These are phyloP conservation scores for Komagataea norvegica DNA, from an alignment of 1,139 yeast genomes.

Conservation along the genomic window DNA sequence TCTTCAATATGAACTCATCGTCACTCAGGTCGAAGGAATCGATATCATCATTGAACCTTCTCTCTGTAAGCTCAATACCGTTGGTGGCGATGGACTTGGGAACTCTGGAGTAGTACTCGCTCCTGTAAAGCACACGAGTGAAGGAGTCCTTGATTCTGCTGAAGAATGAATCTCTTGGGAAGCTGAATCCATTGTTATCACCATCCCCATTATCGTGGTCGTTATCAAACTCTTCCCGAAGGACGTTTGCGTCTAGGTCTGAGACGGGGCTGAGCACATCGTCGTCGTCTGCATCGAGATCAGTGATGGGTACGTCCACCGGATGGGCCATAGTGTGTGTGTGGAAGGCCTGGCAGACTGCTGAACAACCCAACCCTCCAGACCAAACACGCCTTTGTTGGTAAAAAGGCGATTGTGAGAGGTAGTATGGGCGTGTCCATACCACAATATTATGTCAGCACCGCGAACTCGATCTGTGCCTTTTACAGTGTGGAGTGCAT, in stretches of 20 bases:
- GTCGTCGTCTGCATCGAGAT: constrained; percentile 51
- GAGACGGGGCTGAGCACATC: constrained; percentile 29
- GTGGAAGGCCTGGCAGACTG: no score
- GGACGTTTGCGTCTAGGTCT: constrained; percentile 17
- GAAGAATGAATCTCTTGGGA: constrained; percentile 4
- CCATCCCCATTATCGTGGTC: constrained; percentile 20
- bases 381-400: no score
- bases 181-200: neutral
- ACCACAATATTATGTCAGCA: no score
- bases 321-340: constrained; percentile 28
- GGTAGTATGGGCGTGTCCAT: no score
- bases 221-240: constrained; percentile 33
- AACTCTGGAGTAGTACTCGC: constrained; percentile 16
- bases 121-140: constrained; percentile 5
- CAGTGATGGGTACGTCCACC: constrained; percentile 55
- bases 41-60: constrained; percentile 12
- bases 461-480: no score
- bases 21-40: constrained; percentile 25
- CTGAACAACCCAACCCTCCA: no score
- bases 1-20: constrained; percentile 21
- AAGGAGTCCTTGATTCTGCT: constrained; percentile 12
- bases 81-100: constrained; percentile 14
- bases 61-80: constrained; percentile 29
- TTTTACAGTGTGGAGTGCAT: no score
- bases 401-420: no score